A percentile compares a stretch with the other conserved stretches of the same genome.
These are phyloP conservation scores for Trypanosoma cruzi DNA, from an alignment of 208 protist genomes.

Conservation along the genomic window DNA sequence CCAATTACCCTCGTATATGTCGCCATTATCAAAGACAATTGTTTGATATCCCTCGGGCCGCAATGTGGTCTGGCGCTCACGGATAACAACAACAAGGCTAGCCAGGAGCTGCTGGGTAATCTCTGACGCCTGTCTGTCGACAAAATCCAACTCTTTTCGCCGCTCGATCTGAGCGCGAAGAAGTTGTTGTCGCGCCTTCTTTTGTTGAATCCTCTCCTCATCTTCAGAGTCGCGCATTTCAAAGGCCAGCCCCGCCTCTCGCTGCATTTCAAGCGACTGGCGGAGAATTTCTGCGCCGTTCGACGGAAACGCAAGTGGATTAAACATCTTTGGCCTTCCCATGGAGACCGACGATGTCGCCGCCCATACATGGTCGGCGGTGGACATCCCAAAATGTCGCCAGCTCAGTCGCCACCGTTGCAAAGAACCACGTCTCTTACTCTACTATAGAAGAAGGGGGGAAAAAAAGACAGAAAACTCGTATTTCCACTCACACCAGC, in stretches of 20 bases:
- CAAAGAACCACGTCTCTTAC: background rate
- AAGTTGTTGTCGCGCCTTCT: conserved; percentile 40
- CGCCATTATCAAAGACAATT: conserved; percentile 79
- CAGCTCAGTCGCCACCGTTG: background rate
- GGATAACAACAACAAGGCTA: conserved; percentile 48
- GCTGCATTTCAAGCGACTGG: conserved; percentile 55
- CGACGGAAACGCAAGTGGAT: conserved; percentile 33
- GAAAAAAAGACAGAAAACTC: background rate
- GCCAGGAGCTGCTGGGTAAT: conserved; percentile 52
- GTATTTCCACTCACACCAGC: background rate
- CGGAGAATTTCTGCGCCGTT: conserved; percentile 46
- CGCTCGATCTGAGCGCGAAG: conserved; percentile 55
- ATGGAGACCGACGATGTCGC: background rate
- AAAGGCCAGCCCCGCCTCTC: conserved; percentile 32
- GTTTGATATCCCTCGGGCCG: conserved; percentile 78
- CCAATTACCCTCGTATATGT: conserved; percentile 92
- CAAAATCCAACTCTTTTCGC: conserved; percentile 43
- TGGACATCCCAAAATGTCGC: background rate
- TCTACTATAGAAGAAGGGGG: background rate
- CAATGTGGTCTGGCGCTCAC: conserved; percentile 59
- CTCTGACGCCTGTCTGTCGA: conserved; percentile 41
- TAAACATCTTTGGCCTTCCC: background rate
- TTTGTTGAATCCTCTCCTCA: conserved; percentile 41
- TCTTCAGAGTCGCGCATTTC: conserved; percentile 33
- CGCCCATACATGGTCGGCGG: background rate